A percentile compares a stretch with the other conserved stretches of the same genome.
Conservation (phyloP, 495 filamentous ascomycete species). For the Cairneyella variabilis region DNA sequence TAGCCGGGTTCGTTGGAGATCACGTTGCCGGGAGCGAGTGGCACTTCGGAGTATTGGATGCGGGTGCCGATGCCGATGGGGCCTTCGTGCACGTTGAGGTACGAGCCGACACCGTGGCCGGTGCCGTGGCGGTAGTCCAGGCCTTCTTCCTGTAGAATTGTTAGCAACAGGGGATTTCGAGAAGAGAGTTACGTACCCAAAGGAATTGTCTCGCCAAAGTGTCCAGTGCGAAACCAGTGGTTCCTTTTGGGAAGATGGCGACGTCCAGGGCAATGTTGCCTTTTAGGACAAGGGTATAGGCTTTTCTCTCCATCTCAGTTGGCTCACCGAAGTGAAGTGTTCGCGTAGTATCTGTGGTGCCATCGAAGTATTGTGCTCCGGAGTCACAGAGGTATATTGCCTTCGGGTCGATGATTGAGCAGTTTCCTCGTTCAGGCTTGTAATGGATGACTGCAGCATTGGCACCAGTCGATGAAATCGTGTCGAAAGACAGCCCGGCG, state of each 20-base stretch:
- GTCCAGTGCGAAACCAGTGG: constrained; percentile 89
- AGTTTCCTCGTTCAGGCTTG: constrained; percentile 80
- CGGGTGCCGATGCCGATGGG: constrained; percentile 95
- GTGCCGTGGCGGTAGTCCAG: constrained; percentile 97
- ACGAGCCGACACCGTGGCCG: constrained; percentile 94
- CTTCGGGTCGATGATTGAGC: constrained; percentile 79
- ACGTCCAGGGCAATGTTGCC: constrained; percentile 90
- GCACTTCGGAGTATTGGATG: constrained; percentile 86
- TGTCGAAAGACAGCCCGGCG: constrained; percentile 89
- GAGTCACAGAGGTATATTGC: constrained; percentile 96
- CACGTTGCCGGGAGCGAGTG: constrained; percentile 87
- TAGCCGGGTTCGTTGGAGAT: constrained; percentile 95
- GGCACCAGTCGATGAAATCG: constrained; percentile 90
- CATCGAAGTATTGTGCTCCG: constrained; percentile 90
- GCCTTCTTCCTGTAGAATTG: constrained; percentile 57
- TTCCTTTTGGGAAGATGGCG: constrained; percentile 90
- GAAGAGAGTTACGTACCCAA: constrained; percentile 53
- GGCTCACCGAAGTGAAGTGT: constrained; percentile 91
- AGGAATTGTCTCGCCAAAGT: constrained; percentile 84
- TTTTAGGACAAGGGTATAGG: constrained; percentile 94
- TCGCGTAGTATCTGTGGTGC: constrained; percentile 93
- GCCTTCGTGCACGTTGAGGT: constrained; percentile 91
- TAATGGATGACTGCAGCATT: constrained; percentile 99
- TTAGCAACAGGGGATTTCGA: constrained; percentile 15
- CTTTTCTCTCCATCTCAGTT: constrained; percentile 78